Base-by-base conservation (phyloP, 768 basidiomycete species). In the Naganishia kalamii region DNA sequence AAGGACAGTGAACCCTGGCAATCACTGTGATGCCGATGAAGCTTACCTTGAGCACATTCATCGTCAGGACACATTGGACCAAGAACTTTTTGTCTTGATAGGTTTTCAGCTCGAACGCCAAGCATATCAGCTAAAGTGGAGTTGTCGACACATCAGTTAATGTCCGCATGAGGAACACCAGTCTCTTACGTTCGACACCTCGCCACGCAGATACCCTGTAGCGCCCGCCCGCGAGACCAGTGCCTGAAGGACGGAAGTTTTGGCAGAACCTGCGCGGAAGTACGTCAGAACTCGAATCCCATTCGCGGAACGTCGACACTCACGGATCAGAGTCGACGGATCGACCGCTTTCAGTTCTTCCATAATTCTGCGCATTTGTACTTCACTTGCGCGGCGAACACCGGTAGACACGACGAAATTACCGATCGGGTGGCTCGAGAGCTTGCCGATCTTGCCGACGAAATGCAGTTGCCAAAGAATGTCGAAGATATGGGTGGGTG, bases 361-460 rank as follows among this genome's bases (percentile, higher is more conserved):
- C 48, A 86, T 82, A 17, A 84, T 81, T 5, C 79, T 80, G 0
- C 76, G 75, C 35, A 97, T 74, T 66, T 88, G 85, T 4, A 79
- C 78, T 19, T 77, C 80, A n/a, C 83, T 80, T 13, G 86, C 75
- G 49, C 89, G 81, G 54, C 85, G 84, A 29, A 93, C 69, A 0
- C 87, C 88, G 75, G 86, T 87, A 0, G 92, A 88, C 4, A 92
- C 81, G 23, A 97, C 92, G 71, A 92, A 99, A 74, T 98, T 99
- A 13, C 90, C 92, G 1, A 93, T 88, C 2, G 93, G 91, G 77
- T 99, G 94, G 21, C 83, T 80, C 19, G 88, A 86, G 30, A 96
- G 80, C 63, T 87, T 84, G 3, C 82, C 78, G 40, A 96, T 80
- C 68, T 86, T 78, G n/a, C 85, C 85, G 47, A 79, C 76, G 74